Evolutionary conservation across 441 rosid genomes (phyloP), one percentile per base, ranked within the genome.

Genomic region (Lepidium campestre): DNA sequence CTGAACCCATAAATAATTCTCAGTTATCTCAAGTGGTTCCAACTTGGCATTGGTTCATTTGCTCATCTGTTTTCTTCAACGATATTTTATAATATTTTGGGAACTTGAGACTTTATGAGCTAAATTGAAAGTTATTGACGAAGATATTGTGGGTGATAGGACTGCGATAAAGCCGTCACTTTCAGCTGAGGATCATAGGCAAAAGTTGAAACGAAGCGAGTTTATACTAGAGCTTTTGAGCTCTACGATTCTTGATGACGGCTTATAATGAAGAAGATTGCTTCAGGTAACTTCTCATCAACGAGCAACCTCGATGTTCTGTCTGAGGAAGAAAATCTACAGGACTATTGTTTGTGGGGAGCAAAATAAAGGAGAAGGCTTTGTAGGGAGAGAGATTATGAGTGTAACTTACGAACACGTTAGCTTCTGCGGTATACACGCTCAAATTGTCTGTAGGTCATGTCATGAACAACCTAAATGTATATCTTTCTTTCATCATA

Each of bases 181-280:
- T 31, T 74, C 77, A 47, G 74, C 55, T 45, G 70, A 74, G 65
- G 77, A 74, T 74, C 73, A 74, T 14, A 56, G 41, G 32, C 64
- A 68, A 10, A 74, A 67, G 77, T 25, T 47, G 54, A 68, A 40
- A 48, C 46, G 31, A 14, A 61, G 65, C 27, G 54, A 61, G 70
- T 74, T 74, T 37, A 27, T 68, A 27, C 10, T 31, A 31, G 70
- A 57, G 53, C 46, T 64, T 0, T 29, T 71, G 53, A 55, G 59
- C 36, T 64, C 75, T 29, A 20, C 22, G 0, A 64, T 71, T 71
- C 59, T 71, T 65, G 75, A 57, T 9, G 54, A 64, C 13, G 53
- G 39, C 54, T 71, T 64, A 55, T 71, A 48, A 64, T 46, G 63
- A 34, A 62, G 62, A n/a, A 35, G 56, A 36, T 23, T 8, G 17